Base-by-base conservation (phyloP, 129 eudicot species). In the Chrysanthemum lavandulifolium region DNA sequence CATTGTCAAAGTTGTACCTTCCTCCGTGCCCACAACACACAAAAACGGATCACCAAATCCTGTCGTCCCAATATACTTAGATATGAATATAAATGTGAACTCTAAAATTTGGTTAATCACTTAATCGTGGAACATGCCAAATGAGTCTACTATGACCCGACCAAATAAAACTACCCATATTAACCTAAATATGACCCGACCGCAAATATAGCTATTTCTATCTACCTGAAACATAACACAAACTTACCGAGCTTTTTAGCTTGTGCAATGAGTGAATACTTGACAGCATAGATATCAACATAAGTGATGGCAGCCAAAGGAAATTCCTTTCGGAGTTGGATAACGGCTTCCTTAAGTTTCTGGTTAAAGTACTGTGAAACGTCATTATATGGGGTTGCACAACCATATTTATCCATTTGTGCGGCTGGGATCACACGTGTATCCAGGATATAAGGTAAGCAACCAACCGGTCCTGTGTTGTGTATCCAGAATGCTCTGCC, bases 21-120 rank as follows among this genome's bases (percentile, higher is more conserved):
- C 97, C 96, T 45, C 94, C 97, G 18, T 84, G 86, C 19, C 96
- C 97, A 69, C 96, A 92, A 54, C 94, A 92, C 45, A 82, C 91
- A 78, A 55, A 16, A 92, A 80, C 0, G 97, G 97, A 48, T 89
- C 77, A 85, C 72, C 91, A 50, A 92, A 92, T 43, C 97, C 97
- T 89, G 84, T 48, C 15, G 10, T 47, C 57, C 3, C 67, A 76
- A 40, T 40, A 7, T 40, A 40, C 47, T 40, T 40, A 65, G 47
- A 40, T 40, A 40, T 40, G 10, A 2, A 40, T 40, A 40, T 40
- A 40, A 36, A 40, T 40, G 47, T 40, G 47, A 8, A 40, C 47
- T 40, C 10, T 7, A 40, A 40, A 40, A 40, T 7, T 7, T 40
- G 47, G 47, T 40, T 40, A 5, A 7, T 36, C 45, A 7, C 11